These are phyloP conservation scores for Pleodorina starrii DNA, from an alignment of 139 green algal species.

Conservation along the genomic window DNA sequence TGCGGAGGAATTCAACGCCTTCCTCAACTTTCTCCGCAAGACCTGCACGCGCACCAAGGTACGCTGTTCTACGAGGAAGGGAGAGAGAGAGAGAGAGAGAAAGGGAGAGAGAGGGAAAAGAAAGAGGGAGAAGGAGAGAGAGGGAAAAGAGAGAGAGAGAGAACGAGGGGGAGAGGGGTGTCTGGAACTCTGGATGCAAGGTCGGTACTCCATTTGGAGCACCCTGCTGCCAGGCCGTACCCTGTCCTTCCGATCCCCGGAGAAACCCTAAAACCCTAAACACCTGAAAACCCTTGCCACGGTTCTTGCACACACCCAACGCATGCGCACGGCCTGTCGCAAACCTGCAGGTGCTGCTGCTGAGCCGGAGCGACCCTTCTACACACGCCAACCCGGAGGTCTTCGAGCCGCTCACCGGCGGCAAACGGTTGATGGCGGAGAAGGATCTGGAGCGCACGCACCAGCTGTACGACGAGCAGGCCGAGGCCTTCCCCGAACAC, in stretches of 20 bases:
- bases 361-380: not conserved
- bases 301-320: not conserved
- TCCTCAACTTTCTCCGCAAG: not conserved
- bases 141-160: too few relatives aligned
- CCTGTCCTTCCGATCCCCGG: not conserved
- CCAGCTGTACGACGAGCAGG: not conserved
- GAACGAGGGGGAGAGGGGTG: too few relatives aligned
- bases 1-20: not conserved
- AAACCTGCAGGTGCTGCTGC: constrained; percentile 9
- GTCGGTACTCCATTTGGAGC: not conserved
- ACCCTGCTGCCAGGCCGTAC: not conserved
- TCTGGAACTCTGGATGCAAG: not conserved
- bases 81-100: too few relatives aligned
- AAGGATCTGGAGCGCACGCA: not conserved
- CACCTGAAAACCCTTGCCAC: too few relatives aligned
- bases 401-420: not conserved
- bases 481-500: not conserved
- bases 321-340: not conserved
- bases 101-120: too few relatives aligned
- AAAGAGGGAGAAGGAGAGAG: too few relatives aligned
- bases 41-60: constrained; percentile 1
- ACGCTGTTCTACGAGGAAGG: not conserved
- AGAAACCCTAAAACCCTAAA: not conserved
- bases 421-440: not conserved
- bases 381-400: not conserved